Base-by-base conservation (phyloP, 2,329 filamentous ascomycete genomes). In the Delphinella strobiligena region DNA sequence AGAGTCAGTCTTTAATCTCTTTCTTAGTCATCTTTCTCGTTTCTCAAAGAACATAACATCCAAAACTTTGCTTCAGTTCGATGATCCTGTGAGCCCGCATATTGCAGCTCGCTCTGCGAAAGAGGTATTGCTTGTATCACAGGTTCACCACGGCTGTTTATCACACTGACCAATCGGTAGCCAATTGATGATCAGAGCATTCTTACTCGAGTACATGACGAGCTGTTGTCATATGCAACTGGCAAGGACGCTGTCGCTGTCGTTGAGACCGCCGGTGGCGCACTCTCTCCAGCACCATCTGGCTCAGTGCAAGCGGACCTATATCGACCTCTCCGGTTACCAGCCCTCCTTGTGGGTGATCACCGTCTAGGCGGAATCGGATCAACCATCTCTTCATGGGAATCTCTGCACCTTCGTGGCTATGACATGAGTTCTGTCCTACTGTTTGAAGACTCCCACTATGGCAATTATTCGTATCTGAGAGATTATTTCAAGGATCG, bases 251-350 rank as follows among this genome's bases (percentile, higher is more conserved):
- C 72, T n/a, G 75, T 79, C 59, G 62, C 82, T 1, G 69, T 93
- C 34, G 66, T 91, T 34, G 85, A 93, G 56, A 91, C 85, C 2
- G 84, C 85, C 1, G 85, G 84, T 1, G 85, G 85, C 1, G 81
- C 89, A 0, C 77, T 89, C 45, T 89, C 83, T 0, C 85, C 85
- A 0, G 74, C 74, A 0, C 85, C 84, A 1, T 83, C 80, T 27
- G 82, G 83, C 8, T 80, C 70, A 2, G 76, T 80, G 0, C 85
- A 93, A 53, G 83, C 79, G 2, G 84, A 93, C 51, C 61, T 88
- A 1, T 91, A 88, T 54, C 67, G 79, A 15, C 77, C 82, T 1
- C 60, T 93, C 1, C 70, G 84, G n/a, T 60, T 82, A 1, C 84
- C 86, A 0, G 72, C 81, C 1, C 61, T 91, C 11, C 71, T 93